Evolutionary conservation across 1,139 yeast genomes (phyloP).

Genomic region (Taiozyma sp.): DNA sequence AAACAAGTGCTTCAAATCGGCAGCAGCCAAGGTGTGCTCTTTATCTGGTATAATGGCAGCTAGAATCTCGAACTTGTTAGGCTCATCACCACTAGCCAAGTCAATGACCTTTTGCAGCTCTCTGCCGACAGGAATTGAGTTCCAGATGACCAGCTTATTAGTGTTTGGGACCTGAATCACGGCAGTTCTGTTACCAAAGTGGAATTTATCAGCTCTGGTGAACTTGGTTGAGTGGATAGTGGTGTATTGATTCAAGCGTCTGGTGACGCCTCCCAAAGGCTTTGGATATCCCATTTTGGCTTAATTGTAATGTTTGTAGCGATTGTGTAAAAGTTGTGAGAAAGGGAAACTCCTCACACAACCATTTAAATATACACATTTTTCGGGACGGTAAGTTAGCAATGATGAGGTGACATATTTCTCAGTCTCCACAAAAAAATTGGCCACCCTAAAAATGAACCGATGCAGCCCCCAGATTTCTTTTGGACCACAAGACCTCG

Average conservation of each 20-base stretch:
- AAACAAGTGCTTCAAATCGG: conserved; percentile 6
- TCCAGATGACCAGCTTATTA: conserved; percentile 45
- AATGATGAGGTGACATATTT: too few species aligned
- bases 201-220: conserved; percentile 34
- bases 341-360: too few species aligned
- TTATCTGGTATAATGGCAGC: conserved; percentile 42
- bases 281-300: conserved; percentile 20
- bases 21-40: conserved; percentile 50
- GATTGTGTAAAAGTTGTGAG: background rate
- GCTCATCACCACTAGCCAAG: conserved; percentile 33
- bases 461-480: too few species aligned
- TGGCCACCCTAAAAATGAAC: too few species aligned
- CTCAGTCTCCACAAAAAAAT: too few species aligned
- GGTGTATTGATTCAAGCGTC: conserved; percentile 42
- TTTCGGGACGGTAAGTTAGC: too few species aligned
- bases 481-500: too few species aligned
- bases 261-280: conserved; percentile 38
- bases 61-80: conserved; percentile 27
- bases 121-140: conserved; percentile 55
- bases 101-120: conserved; percentile 36
- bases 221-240: conserved; percentile 49
- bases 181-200: conserved; percentile 63
- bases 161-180: conserved; percentile 36
- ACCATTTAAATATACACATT: too few species aligned
- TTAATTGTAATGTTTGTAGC: background rate